phyloP scores from a whole-genome alignment of 257 asterid species.

The Capsicum rhomboideum region DNA sequence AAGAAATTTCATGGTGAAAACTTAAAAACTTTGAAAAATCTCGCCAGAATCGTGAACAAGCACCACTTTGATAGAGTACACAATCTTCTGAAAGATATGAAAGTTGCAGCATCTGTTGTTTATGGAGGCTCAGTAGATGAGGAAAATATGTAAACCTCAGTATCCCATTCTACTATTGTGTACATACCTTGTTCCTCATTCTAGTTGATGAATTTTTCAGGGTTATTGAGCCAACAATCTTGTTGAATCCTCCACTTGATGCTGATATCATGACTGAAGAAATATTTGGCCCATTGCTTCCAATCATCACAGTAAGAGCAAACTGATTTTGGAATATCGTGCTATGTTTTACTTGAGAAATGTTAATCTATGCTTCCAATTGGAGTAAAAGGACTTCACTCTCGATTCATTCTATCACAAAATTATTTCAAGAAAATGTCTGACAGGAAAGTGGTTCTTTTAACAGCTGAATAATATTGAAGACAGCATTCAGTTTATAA shows the following conservation, averaged over 20 bases:
- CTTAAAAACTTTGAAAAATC: constrained; percentile 42
- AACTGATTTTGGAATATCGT: background rate
- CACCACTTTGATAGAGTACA: constrained; percentile 62
- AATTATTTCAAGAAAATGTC: background rate
- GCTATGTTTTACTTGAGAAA: background rate
- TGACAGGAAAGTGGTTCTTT: background rate
- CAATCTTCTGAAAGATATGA: constrained; percentile 60
- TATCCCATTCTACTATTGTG: background rate
- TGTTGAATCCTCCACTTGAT: constrained; percentile 87
- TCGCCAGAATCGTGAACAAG: constrained; percentile 68
- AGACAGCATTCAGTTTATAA: constrained; percentile 77
- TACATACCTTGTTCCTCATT: background rate
- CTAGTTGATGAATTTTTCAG: constrained; percentile 24
- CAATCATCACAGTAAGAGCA: constrained; percentile 65
- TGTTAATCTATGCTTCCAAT: background rate
- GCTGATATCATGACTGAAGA: constrained; percentile 79
- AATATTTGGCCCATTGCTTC: constrained; percentile 93
- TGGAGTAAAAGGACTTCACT: background rate
- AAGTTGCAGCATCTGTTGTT: constrained; percentile 54
- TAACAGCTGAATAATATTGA: constrained; percentile 66
- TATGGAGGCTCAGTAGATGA: constrained; percentile 73
- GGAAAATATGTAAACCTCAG: constrained; percentile 47
- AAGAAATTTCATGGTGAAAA: constrained; percentile 54
- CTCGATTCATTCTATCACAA: background rate
- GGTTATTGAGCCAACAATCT: constrained; percentile 81